Evolutionary conservation across 805 yeast genomes (phyloP), one percentile per base, ranked within the genome.

Genomic region (Cyberlindnera veronae): DNA sequence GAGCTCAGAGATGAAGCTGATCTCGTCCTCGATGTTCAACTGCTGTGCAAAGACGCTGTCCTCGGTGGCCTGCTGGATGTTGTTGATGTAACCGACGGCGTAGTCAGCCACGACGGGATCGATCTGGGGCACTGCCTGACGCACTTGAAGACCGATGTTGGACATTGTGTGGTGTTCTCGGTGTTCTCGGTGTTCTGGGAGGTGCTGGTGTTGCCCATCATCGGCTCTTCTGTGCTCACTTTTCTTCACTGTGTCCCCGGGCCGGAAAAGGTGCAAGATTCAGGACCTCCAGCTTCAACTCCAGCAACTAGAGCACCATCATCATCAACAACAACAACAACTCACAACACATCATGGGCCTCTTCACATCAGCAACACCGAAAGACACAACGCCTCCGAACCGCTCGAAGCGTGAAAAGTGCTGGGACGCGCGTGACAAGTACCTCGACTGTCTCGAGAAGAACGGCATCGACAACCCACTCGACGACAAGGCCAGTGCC

Each of bases 391-490:
- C 64, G 3, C 72, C 79, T 5, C 84, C 84, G 26, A 77, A 77
- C 57, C 78, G 90, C 54, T 64, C 76, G 20, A 77, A 80, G 50
- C 76, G 98, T 49, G 73, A 77, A 56, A 67, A 70, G 44, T 91
- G 99, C 67, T 93, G 98, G 98, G 91, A 81, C 36, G 71, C 91
- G 7, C 75, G 99, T 44, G 99, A 91, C 55, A 53, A 54, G 29
- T 89, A 75, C 58, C 87, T 87, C 54, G 71, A 64, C 8, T 91
- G 99, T 60, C 69, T 91, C 35, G 86, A 84, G 50, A 68, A 64
- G 34, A 73, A 83, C 53, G 65, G 74, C 14, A 80, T 91, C 39
- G 77, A 75, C 8, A 84, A 85, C 60, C 84, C 95, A 15, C 64
- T 81, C 39, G 86, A 79, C 45, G 72, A 76, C 9, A 67, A 69